These are phyloP conservation scores for Gymnopilus junonius DNA, from an alignment of 768 basidiomycete species.

Conservation along the genomic window DNA sequence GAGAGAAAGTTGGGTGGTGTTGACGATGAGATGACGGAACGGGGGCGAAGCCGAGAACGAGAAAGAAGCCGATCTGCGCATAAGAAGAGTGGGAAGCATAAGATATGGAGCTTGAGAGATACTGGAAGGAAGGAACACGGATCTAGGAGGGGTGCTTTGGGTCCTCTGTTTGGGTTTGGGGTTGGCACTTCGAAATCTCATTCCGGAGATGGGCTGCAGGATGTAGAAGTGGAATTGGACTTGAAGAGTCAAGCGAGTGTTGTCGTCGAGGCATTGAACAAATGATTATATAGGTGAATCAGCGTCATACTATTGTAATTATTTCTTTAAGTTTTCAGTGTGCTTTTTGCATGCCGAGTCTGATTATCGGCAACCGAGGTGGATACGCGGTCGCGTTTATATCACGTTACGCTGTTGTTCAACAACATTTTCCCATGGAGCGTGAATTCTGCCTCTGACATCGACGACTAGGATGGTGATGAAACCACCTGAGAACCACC, in stretches of 20 bases:
- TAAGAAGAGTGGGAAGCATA: slow-evolving; percentile 2
- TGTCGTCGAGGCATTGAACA: slow-evolving; percentile 6
- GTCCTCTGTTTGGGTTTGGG: not conserved
- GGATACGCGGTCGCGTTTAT: no score
- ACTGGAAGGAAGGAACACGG: not conserved
- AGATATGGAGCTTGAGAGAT: not conserved
- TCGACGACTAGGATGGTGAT: no score
- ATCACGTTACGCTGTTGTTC: no score
- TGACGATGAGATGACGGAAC: slow-evolving; percentile 26
- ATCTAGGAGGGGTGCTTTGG: slow-evolving; percentile 4
- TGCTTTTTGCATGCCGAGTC: no score
- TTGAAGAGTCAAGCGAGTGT: not conserved
- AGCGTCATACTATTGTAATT: no score
- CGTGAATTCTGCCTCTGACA: no score
- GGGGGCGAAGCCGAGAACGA: slow-evolving; percentile 31
- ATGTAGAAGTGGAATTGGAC: slow-evolving; percentile 10
- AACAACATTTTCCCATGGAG: no score
- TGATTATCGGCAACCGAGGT: no score
- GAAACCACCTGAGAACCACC: no score
- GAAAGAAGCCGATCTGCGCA: slow-evolving; percentile 20
- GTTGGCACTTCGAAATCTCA: not conserved
- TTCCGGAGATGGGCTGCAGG: not conserved
- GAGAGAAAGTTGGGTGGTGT: slow-evolving; percentile 11
- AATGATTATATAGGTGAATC: not conserved
- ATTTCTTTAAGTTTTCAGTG: no score